Evolutionary conservation across 768 basidiomycete genomes (phyloP), one percentile per base, ranked within the genome.

Genomic region (Termitomyces sp.): DNA sequence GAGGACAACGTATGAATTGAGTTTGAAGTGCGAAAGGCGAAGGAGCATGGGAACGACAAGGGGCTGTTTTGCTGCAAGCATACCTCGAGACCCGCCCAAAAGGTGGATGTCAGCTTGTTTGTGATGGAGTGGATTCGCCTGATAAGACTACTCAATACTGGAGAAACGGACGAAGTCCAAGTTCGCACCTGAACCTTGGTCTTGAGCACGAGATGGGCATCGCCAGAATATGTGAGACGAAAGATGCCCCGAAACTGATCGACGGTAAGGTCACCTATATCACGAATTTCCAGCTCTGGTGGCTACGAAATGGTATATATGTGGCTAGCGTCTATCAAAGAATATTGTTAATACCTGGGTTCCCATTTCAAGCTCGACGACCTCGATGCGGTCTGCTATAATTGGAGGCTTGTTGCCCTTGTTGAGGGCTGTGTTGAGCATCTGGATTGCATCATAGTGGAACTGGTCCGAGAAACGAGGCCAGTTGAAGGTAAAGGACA

Each of bases 281-380:
- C 96, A 32, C 96, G 87, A 64, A 99, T 90, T 72, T 98, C 94
- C 18, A 99, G 81, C 62, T 98, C 96, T 47, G 97, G 97, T 11
- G 97, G 96, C 94, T 98, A 64, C 5, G 26, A n/a, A 53, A 22
- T 1, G 33, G 60, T 52, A 49, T 51, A 52, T 54, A 58, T 52
- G 35, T 54, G 41, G 38, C 28, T 47, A 26, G 44, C 20, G 47
- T 24, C 36, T 47, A 36, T n/a, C 56, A 35, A 30, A 56, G 20
- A 11, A 28, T 57, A 24, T 30, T 56, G 24, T 33, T 33, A 55
- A n/a, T 59, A 94, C 95, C 79, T 96, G 89, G 2, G 91, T 93
- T 38, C 97, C 97, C 97, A 99, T 98, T 73, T 98, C 90, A n/a
- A 99, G 76, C 70, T 98, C 97, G 54, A 97, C 91, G 32, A 99